A percentile compares a stretch with the other conserved stretches of the same genome.
Evolutionary conservation across 208 protist species (phyloP).

Genomic region (Crithidia fasciculata): DNA sequence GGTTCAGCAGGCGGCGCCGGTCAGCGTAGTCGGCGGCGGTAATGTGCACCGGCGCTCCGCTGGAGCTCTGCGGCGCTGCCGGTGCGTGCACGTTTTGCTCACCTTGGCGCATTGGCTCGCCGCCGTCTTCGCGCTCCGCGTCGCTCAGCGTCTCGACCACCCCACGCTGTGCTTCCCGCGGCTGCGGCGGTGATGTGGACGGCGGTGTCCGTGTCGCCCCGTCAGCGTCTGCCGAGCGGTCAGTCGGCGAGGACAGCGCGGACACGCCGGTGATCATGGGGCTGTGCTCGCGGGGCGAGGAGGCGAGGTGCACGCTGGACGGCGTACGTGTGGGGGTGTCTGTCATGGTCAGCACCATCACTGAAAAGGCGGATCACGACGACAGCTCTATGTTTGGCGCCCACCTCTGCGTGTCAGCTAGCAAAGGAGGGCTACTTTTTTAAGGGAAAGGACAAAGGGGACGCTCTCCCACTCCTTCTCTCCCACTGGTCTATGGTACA

Average conservation of each 20-base stretch:
- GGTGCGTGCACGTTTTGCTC: not conserved
- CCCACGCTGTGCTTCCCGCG: not conserved
- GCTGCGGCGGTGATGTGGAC: constrained; percentile 1
- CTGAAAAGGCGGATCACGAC: too few relatives aligned
- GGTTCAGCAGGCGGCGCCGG: constrained; percentile 78
- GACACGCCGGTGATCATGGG: constrained; percentile 20
- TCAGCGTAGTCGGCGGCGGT: constrained; percentile 80
- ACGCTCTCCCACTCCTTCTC: too few relatives aligned
- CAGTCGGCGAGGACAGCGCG: constrained; percentile 24
- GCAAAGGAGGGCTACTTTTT: too few relatives aligned
- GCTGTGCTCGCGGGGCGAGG: constrained; percentile 17
- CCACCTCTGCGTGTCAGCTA: too few relatives aligned
- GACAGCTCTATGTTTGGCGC: too few relatives aligned
- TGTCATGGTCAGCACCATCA: not conserved
- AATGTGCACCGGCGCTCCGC: constrained; percentile 28
- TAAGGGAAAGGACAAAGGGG: too few relatives aligned
- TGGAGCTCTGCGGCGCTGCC: not conserved
- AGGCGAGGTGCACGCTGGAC: constrained; percentile 7
- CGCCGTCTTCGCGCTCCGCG: not conserved
- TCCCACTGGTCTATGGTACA: too few relatives aligned
- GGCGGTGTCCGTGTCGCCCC: constrained; percentile 7
- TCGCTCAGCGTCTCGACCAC: constrained; percentile 16
- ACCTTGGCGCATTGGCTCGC: not conserved
- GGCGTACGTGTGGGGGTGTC: constrained; percentile 23
- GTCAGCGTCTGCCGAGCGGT: constrained; percentile 2